These are phyloP conservation scores for Chimonanthus salicifolius DNA, from an alignment of 164 flowering plant genomes.

Conservation along the genomic window DNA sequence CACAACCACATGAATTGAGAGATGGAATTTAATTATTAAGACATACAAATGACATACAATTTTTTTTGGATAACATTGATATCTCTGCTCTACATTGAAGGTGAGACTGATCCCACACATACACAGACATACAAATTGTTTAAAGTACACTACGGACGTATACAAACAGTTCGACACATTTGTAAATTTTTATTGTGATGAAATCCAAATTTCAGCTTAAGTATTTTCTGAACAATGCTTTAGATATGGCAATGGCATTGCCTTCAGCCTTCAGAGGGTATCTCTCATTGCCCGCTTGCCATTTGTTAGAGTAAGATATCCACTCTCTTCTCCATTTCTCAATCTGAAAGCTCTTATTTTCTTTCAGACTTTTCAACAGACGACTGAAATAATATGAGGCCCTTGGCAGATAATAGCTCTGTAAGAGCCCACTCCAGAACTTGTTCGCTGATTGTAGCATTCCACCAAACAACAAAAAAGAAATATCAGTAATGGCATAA, in stretches of 20 bases:
- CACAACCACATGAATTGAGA: too few relatives aligned
- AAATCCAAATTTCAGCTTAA: constrained; percentile 21
- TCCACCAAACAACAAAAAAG: not conserved
- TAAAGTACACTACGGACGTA: not conserved
- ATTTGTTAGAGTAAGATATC: constrained; percentile 68
- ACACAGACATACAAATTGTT: not conserved
- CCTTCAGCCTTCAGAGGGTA: constrained; percentile 70
- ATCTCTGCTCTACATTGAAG: too few relatives aligned
- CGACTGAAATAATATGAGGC: constrained; percentile 62
- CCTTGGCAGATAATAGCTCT: constrained; percentile 78
- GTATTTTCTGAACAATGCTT: constrained; percentile 51
- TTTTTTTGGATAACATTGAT: too few relatives aligned
- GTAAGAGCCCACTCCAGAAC: constrained; percentile 82
- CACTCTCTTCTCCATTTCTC: constrained; percentile 80
- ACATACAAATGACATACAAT: too few relatives aligned
- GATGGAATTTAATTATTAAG: too few relatives aligned
- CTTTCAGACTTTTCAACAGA: constrained; percentile 44
- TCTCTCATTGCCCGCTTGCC: constrained; percentile 64
- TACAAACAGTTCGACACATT: not conserved
- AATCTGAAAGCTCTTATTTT: constrained; percentile 43
- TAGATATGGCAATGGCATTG: constrained; percentile 52
- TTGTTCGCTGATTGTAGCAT: constrained; percentile 64
- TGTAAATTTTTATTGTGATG: not conserved
- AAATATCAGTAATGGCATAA: not conserved
- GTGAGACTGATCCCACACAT: too few relatives aligned